Base-by-base conservation (phyloP, 352 stramenopile genomes). In the Pythium coloratum region DNA sequence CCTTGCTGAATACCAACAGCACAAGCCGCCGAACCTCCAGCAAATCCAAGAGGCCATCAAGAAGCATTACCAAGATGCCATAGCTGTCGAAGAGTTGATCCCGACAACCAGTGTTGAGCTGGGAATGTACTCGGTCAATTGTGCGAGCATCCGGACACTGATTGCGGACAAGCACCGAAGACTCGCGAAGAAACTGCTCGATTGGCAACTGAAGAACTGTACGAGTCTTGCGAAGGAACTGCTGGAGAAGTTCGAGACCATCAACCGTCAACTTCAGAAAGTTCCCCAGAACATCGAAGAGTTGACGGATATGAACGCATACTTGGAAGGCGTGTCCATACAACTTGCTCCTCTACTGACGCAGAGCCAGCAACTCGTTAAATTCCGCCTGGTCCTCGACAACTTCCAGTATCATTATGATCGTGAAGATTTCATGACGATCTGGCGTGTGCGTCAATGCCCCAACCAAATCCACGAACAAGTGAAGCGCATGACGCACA, bases 271-370 rank as follows among this genome's bases (percentile, higher is more conserved):
- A 63, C 76, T 97, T 24, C 88, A 90, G 62, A 94, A 91, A 67
- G 82, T 91, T 8, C 90, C 92, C 13, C 82, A 92, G 53, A 96
- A 97, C 69, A 97, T 98, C 55, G 93, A 98, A 65, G 86, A 97
- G 65, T 72, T 98, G 28, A 94, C 85, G 0, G 90, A 97, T 42
- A 88, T 97, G 81, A 89, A 80, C 49, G 68, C 83, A 8, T 97
- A 95, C 58, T 76, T 97, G 33, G 89, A 94, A 56, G 80, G 77
- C 32, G 86, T 96, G 1, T 71, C 78, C 0, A 54, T 72, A 3
- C 85, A 94, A 53, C 70, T 95, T 14, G 74, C 81, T 3, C 85
- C 87, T 0, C 44, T 95, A 59, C 64, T 94, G 32, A 84, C 73
- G 5, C 84, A 91, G 49, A 91, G 83, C 33, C 84, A 93, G 51